Base-by-base conservation (phyloP, 495 filamentous ascomycete species). In the Schizothecium vesticola region DNA sequence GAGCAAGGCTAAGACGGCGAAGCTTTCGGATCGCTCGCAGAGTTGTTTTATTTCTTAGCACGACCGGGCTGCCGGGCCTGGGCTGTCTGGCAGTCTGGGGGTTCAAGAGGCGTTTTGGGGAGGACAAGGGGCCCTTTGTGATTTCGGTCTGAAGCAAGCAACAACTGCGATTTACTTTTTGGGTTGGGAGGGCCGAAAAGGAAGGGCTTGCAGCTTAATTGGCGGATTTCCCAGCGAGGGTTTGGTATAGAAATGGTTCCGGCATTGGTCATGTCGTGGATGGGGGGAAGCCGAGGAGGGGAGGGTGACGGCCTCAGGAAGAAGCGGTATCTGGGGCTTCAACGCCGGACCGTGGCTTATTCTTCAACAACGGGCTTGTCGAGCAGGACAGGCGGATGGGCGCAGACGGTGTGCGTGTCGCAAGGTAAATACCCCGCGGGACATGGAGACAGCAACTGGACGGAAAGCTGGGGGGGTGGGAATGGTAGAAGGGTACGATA, bases 11-110 rank as follows among this genome's bases (percentile, higher is more conserved):
- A 12, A 65, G 57, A 65, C 16, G 51, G 24, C 28, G 19, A 65
- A 33, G 25, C 29, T 28, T 65, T 65, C 25, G 24, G 22, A 25
- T 29, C 11, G 61, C 25, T 65, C 55, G 56, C 56, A 22, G 24
- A 56, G 9, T 31, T 58, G 12, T 64, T 64, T 64, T 64, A 10
- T 51, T 55, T 64, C 36, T 64, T 33, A 43, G 36, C 29, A n/a
- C 43, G 43, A 19, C 19, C n/a, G 43, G 43, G 19, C 16, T 33
- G 9, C 31, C 11, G 31, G 31, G 31, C 31, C 31, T 33, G 43
- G 26, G 26, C 26, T 28, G 26, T 28, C 26, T 28, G 26, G 26
- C 6, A 28, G 26, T 28, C 6, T 2, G 26, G 26, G 26, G 43
- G 19, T n/a, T 51, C 19, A n/a, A 51, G 43, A 51, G 43, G 43